A percentile compares a stretch with the other conserved stretches of the same genome.
These are phyloP conservation scores for Chenopodium album DNA, from an alignment of 148 eudicot species.

Conservation along the genomic window DNA sequence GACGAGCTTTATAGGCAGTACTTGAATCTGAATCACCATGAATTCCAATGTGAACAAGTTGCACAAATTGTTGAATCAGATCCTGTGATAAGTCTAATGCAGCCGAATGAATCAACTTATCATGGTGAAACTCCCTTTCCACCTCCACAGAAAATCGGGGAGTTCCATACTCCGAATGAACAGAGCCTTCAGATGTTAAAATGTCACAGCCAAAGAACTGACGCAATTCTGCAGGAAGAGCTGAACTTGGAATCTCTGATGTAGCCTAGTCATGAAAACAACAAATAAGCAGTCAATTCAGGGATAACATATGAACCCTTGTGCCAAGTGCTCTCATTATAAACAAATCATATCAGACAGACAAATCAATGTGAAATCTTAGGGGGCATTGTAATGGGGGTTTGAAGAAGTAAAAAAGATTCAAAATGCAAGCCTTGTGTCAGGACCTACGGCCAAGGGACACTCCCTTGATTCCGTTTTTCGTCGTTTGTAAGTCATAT, in stretches of 20 bases:
- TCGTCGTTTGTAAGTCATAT: too few species aligned
- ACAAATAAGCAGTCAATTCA: constrained; percentile 14
- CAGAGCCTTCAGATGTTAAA: constrained; percentile 35
- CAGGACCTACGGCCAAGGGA: too few species aligned
- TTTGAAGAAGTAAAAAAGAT: too few species aligned
- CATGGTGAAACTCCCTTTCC: constrained; percentile 53
- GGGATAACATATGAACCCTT: background rate
- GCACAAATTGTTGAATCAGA: constrained; percentile 65
- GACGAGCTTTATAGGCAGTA: constrained; percentile 21
- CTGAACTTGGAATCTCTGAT: constrained; percentile 63
- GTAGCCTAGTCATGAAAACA: constrained; percentile 60
- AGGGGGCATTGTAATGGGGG: too few species aligned
- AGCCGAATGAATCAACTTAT: constrained; percentile 47
- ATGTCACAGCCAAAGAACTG: constrained; percentile 58
- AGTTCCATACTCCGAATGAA: constrained; percentile 36
- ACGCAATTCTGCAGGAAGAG: constrained; percentile 53
- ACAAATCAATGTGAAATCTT: too few species aligned
- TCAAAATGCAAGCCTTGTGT: too few species aligned
- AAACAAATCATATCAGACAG: too few species aligned
- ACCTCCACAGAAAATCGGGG: constrained; percentile 59
- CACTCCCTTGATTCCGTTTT: too few species aligned
- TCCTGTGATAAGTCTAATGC: constrained; percentile 60
- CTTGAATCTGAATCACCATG: constrained; percentile 39
- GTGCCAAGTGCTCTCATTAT: background rate
- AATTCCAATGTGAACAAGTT: constrained; percentile 47